Evolutionary conservation across 176 grass and related monocot species (phyloP).

Genomic region (Oryza rufipogon): DNA sequence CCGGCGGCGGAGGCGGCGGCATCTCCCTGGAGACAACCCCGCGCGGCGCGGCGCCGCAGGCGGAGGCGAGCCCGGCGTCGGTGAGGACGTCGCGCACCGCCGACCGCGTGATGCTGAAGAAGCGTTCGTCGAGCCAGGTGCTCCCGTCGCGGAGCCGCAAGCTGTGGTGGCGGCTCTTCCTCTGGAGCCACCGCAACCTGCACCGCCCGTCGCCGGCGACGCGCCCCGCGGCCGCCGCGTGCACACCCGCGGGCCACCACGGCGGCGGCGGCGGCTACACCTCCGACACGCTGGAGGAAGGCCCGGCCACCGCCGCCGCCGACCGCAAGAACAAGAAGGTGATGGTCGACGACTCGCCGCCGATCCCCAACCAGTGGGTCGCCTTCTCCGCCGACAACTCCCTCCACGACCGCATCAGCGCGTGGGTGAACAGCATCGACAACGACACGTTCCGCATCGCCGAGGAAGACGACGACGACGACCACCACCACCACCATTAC

Average conservation of each 20-base stretch:
- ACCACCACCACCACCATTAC: not conserved
- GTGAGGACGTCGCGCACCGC: constrained; percentile 75
- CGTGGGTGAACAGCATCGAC: constrained; percentile 85
- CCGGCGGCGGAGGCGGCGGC: not conserved
- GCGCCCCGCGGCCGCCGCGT: not conserved
- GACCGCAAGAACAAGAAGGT: constrained; percentile 63
- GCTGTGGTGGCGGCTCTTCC: constrained; percentile 97
- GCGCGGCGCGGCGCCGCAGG: not conserved
- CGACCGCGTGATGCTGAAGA: constrained; percentile 85
- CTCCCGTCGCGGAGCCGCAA: constrained; percentile 92
- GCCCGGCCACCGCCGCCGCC: not conserved
- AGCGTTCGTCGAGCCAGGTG: constrained; percentile 96
- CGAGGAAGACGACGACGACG: constrained; percentile 39
- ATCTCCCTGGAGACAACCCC: not conserved
- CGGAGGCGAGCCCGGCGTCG: constrained; percentile 67
- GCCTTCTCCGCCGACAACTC: constrained; percentile 81
- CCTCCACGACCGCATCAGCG: constrained; percentile 66
- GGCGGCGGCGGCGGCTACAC: constrained; percentile 69
- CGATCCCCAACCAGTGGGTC: constrained; percentile 79
- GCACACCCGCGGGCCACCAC: constrained; percentile 23
- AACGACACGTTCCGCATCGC: constrained; percentile 31
- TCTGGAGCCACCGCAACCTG: constrained; percentile 98
- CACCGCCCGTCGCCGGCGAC: constrained; percentile 41
- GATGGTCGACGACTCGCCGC: constrained; percentile 48
- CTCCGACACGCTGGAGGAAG: constrained; percentile 77